Percentiles rank a stretch among this genome's conserved stretches.
Conservation (phyloP, 768 basidiomycete species). For the Clavaria fumosa region DNA sequence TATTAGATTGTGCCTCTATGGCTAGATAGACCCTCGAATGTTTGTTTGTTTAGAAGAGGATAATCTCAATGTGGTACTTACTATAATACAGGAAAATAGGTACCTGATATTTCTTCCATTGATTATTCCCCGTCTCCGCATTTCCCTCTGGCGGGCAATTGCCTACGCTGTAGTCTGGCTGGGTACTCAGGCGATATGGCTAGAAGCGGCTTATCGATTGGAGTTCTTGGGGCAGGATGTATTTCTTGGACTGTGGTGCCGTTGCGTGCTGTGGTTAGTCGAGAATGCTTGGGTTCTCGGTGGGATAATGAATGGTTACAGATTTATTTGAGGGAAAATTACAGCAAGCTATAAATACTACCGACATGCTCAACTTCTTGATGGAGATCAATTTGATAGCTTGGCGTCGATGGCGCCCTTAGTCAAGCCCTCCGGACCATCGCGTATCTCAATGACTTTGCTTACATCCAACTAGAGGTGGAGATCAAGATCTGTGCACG, state of each 20-base stretch:
- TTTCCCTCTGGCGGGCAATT: too few species aligned
- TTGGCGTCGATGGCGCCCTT: conserved; percentile 53
- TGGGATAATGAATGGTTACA: conserved; percentile 40
- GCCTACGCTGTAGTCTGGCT: conserved; percentile 68
- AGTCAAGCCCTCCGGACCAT: conserved; percentile 71
- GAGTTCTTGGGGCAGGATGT: conserved; percentile 75
- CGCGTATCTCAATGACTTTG: conserved; percentile 69
- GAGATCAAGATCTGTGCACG: not conserved
- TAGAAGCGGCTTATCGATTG: conserved; percentile 77
- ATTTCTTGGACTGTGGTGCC: conserved; percentile 62
- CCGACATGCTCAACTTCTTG: too few species aligned
- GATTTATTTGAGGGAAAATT: not conserved
- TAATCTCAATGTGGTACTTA: too few species aligned
- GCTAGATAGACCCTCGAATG: too few species aligned
- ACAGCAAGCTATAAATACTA: not conserved
- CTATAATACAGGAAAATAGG: too few species aligned
- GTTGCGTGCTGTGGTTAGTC: conserved; percentile 57
- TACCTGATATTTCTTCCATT: conserved; percentile 82
- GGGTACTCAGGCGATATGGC: conserved; percentile 74
- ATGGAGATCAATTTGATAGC: too few species aligned
- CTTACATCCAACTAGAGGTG: conserved; percentile 47
- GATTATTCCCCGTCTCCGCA: conserved; percentile 48
- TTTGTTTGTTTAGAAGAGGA: too few species aligned
- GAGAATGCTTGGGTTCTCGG: conserved; percentile 73
- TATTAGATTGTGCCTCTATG: too few species aligned